Base-by-base conservation (phyloP, 176 grass and related monocot species). In the Lolium perenne region DNA sequence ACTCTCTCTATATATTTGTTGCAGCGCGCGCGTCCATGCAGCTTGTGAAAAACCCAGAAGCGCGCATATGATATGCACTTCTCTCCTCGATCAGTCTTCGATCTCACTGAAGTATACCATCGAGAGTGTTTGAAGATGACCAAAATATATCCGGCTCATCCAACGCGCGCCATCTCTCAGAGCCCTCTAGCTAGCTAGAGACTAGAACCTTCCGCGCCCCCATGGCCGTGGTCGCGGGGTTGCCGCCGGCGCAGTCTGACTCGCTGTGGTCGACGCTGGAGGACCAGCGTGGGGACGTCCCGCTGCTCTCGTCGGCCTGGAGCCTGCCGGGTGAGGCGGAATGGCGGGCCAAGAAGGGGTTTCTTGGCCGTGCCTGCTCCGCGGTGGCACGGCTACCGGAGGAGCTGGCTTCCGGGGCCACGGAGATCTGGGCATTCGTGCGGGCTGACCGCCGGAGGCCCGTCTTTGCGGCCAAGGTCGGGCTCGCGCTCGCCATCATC, bases 381-480 rank as follows among this genome's bases (percentile, higher is more conserved):
- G 78, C 59, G 11, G 48, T 57, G 38, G 74, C 51, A 13, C 48
- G 59, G 22, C 29, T 56, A 35, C 82, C 85, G 65, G 85, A 5
- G 0, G 54, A 25, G 38, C 16, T 76, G 58, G 6, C 79, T 38
- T 85, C 45, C 1, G 77, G 77, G 22, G 82, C 15, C 18, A 46
- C 35, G 17, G 61, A 87, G 74, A 58, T 87, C 23, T 98, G 89
- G 87, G 55, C 85, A 77, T 91, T 95, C 77, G 91, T 85, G 20
- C 76, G 89, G 5, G 89, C 88, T n/a, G 89, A 95, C 54, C 91
- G 51, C 40, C 85, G 95, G 32, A 90, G 95, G 87, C 83, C 90
- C 9, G 77, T 95, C 21, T 95, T 98, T 63, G 95, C 91, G n/a
- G 93, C 20, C 0, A 98, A 98, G 79, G 79, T 93, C 2, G 93